Conservation (phyloP, 345 rosid genomes). For the Noccaea bulbosa region DNA sequence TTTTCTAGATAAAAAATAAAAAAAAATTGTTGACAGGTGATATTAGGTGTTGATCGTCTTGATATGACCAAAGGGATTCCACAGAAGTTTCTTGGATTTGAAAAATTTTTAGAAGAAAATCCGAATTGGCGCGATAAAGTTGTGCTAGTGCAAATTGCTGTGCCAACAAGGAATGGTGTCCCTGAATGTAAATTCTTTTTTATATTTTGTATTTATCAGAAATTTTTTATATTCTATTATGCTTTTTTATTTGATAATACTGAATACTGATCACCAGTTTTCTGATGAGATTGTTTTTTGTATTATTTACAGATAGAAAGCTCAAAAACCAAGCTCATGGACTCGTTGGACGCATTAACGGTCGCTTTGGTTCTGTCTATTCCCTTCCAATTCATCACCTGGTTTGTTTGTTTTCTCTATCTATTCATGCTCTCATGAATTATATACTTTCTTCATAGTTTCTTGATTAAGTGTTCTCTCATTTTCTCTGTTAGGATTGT, state of each 20-base stretch:
- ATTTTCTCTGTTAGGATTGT: slow-evolving; percentile 62
- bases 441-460: slow-evolving; percentile 3
- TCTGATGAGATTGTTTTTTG: slow-evolving; percentile 8
- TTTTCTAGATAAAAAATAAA: background rate
- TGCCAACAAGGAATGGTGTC: slow-evolving; percentile 95
- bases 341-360: slow-evolving; percentile 94
- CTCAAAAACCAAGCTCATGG: slow-evolving; percentile 92
- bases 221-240: background rate
- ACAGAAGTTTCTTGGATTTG: slow-evolving; percentile 89
- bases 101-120: slow-evolving; percentile 92
- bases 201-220: no score
- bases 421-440: slow-evolving; percentile 16
- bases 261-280: background rate
- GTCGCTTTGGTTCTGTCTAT: slow-evolving; percentile 86
- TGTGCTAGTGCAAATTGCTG: slow-evolving; percentile 93
- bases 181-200: slow-evolving; percentile 70
- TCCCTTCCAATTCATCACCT: slow-evolving; percentile 90
- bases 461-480: slow-evolving; percentile 1
- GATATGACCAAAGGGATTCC: slow-evolving; percentile 97
- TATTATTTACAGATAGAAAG: slow-evolving; percentile 57
- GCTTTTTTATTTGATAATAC: background rate
- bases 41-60: slow-evolving; percentile 94
- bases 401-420: slow-evolving; percentile 54
- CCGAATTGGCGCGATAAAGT: slow-evolving; percentile 79
- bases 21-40: slow-evolving; percentile 8